Base-by-base conservation (phyloP, 2,329 filamentous ascomycete genomes). In the Zasmidium angulare region DNA sequence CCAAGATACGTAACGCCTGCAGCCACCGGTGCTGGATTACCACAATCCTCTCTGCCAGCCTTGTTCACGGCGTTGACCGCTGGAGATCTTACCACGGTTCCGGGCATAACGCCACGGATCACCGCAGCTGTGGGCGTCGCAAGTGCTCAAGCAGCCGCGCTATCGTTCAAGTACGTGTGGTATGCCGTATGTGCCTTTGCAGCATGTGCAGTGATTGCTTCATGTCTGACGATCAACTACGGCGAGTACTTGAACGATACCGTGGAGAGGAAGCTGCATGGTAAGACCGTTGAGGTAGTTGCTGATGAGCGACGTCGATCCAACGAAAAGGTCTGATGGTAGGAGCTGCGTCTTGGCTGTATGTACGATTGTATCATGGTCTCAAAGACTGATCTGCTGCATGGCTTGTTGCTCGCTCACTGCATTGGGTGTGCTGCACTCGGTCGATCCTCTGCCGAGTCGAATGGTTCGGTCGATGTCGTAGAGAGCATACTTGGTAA, bases 151-250 rank as follows among this genome's bases (percentile, higher is more conserved):
- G 51, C 31, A n/a, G 51, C 51, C 9, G 29, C 51, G 7, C 11
- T 53, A 19, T 53, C 31, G 31, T 53, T 53, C 51, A 53, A 46
- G 36, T 53, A 46, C n/a, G 51, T 46, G 14, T 53, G 31, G 31
- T 46, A 53, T 46, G 51, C 51, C 7, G 51, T 53, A 10, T 31
- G 40, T 43, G 31, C 51, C 10, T 53, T 46, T 46, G 51, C 51
- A 2, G 51, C 51, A 12, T 53, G 51, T 24, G n/a, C 51, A 12
- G 51, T 53, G 7, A 21, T 53, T 14, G 51, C 51, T n/a, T 31
- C 51, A n/a, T 53, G 51, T 36, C 46, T 53, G 26, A 46, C 51
- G 36, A 53, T 53, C 31, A 53, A 53, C 29, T 53, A 53, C 50
- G 51, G 51, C 31, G 51, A 46, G 21, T 46, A 46, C 23, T 36